phyloP scores from a whole-genome alignment of 164 flowering plant species.

The Annona cherimola region DNA sequence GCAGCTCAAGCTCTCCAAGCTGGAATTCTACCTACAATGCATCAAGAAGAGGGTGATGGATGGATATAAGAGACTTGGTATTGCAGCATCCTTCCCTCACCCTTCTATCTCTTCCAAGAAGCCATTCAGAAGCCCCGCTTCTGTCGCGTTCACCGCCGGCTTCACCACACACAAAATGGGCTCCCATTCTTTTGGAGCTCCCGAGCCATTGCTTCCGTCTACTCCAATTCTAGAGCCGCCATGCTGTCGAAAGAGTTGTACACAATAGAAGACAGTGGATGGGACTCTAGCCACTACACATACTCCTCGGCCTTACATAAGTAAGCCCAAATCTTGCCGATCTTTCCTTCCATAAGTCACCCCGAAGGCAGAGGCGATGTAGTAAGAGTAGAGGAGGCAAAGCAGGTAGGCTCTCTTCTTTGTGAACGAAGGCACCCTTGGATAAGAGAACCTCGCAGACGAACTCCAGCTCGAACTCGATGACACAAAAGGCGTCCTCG shows the following conservation, averaged over 20 bases:
- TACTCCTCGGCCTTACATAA: constrained; percentile 34
- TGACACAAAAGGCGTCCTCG: constrained; percentile 16
- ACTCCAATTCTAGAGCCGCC: constrained; percentile 32
- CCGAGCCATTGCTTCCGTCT: constrained; percentile 50
- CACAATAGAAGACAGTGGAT: constrained; percentile 40
- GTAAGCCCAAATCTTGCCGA: constrained; percentile 25
- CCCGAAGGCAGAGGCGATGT: neutral
- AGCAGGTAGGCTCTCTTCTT: constrained; percentile 3
- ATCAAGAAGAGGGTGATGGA: constrained; percentile 53
- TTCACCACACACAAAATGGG: constrained; percentile 56
- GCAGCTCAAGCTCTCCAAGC: constrained; percentile 54
- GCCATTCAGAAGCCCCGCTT: constrained; percentile 32
- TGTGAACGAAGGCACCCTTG: constrained; percentile 16
- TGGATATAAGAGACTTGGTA: constrained; percentile 52
- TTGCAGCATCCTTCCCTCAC: constrained; percentile 49
- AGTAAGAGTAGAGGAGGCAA: neutral
- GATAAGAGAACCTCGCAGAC: constrained; percentile 27
- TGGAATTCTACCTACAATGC: constrained; percentile 77
- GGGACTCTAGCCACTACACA: constrained; percentile 45
- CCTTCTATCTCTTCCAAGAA: constrained; percentile 39
- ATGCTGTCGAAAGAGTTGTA: constrained; percentile 59
- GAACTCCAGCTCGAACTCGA: constrained; percentile 29
- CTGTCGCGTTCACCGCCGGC: constrained; percentile 20
- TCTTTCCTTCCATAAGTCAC: too few species aligned
- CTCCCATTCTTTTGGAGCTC: constrained; percentile 35